These are phyloP conservation scores for Hymenoscyphus salicellus DNA, from an alignment of 2,329 filamentous ascomycete species.

Conservation along the genomic window DNA sequence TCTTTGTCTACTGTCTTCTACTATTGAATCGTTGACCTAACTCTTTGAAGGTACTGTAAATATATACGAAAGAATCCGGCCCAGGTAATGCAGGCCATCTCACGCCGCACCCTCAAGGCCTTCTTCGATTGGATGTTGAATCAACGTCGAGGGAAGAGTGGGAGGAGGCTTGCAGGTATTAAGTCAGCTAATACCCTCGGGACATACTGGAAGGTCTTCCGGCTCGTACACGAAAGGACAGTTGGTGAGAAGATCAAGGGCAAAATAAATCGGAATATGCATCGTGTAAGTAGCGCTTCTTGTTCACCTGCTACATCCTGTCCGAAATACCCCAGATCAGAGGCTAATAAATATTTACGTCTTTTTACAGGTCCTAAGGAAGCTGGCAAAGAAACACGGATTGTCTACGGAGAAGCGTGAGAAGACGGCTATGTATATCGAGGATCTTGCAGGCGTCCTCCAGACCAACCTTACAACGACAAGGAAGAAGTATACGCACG, in stretches of 20 bases:
- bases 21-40: conserved; percentile 15
- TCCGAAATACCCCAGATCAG: conserved; percentile 15
- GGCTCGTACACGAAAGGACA: too few relatives aligned
- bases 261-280: too few relatives aligned
- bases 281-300: too few relatives aligned
- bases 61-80: conserved; percentile 22
- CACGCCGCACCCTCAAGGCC: too few relatives aligned
- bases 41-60: conserved; percentile 18
- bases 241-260: too few relatives aligned
- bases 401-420: conserved; percentile 14
- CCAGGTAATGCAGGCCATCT: too few relatives aligned
- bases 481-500: conserved; percentile 30
- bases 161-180: too few relatives aligned
- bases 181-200: too few relatives aligned
- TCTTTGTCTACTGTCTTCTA: conserved; percentile 12
- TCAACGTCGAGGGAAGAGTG: too few relatives aligned
- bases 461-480: conserved; percentile 31
- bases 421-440: conserved; percentile 10
- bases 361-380: conserved; percentile 25
- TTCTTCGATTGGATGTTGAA: too few relatives aligned
- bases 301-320: conserved; percentile 16
- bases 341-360: conserved; percentile 14
- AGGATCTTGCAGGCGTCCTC: conserved; percentile 13
- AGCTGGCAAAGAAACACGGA: conserved; percentile 26
- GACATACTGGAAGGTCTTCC: too few relatives aligned